Evolutionary conservation across 2,329 filamentous ascomycete species (phyloP).

Genomic region (Cytospora chrysosperma): DNA sequence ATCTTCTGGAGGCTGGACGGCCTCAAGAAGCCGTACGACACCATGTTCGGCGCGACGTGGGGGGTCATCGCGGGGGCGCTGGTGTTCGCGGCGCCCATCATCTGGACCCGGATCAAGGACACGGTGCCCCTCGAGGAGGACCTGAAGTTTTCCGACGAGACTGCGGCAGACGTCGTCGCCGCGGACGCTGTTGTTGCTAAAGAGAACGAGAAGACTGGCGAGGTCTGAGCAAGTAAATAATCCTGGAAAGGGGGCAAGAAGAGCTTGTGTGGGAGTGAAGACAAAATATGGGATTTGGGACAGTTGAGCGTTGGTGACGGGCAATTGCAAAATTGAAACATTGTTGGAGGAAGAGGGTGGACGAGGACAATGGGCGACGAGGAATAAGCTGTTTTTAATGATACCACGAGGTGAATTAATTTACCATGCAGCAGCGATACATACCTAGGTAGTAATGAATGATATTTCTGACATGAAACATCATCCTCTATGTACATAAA

Average conservation of each 20-base stretch:
- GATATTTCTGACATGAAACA: no score
- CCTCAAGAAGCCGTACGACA: constrained; percentile 61
- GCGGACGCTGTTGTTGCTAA: constrained; percentile 27
- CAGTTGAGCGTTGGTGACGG: not conserved
- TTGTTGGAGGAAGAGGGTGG: not conserved
- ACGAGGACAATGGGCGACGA: not conserved
- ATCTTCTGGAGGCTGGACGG: constrained; percentile 72
- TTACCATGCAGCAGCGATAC: no score
- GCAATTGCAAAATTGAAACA: not conserved
- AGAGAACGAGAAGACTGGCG: constrained; percentile 29
- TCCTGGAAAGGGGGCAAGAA: not conserved
- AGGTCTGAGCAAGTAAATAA: constrained; percentile 11
- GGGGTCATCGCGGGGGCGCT: constrained; percentile 72
- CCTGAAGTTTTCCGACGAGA: constrained; percentile 82
- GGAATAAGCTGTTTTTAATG: not conserved
- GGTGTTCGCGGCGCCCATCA: constrained; percentile 73
- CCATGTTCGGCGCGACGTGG: constrained; percentile 73
- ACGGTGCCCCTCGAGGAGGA: constrained; percentile 80
- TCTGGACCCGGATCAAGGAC: constrained; percentile 77
- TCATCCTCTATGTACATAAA: no score
- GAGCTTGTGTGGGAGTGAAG: no score
- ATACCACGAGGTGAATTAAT: no score
- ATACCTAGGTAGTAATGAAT: no score
- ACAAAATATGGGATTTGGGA: no score
- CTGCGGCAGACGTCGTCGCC: constrained; percentile 63